A percentile compares a stretch with the other conserved stretches of the same genome.
Evolutionary conservation across 164 flowering plant genomes (phyloP).

Genomic region (Vitis labrusca): DNA sequence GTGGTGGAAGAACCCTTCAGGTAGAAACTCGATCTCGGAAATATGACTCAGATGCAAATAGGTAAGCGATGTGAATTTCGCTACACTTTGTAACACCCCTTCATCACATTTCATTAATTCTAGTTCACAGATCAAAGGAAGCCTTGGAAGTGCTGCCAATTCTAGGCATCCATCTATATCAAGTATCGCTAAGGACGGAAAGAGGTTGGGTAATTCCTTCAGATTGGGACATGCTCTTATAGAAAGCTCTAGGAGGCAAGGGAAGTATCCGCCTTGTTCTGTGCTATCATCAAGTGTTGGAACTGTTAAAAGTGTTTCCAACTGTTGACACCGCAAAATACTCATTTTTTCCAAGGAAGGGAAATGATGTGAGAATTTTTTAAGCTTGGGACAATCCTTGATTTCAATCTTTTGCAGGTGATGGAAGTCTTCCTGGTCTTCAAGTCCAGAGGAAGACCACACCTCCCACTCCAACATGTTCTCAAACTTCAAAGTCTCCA

Average conservation of each 20-base stretch:
- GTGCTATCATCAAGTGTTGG: not conserved
- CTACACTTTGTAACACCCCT: not conserved
- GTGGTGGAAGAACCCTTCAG: not conserved
- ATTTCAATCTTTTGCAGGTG: not conserved
- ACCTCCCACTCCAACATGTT: slow-evolving; percentile 25
- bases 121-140: slow-evolving; percentile 14
- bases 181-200: slow-evolving; percentile 7
- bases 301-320: not conserved
- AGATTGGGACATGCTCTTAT: slow-evolving; percentile 18
- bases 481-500: slow-evolving; percentile 24
- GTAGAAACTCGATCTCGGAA: not conserved
- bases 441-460: slow-evolving; percentile 21
- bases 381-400: slow-evolving; percentile 10
- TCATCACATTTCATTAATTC: slow-evolving; percentile 8
- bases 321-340: not conserved
- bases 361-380: slow-evolving; percentile 1
- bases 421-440: slow-evolving; percentile 1
- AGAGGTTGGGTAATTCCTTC: slow-evolving; percentile 1
- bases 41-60: slow-evolving; percentile 9
- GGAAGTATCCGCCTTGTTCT: slow-evolving; percentile 6
- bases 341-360: not conserved
- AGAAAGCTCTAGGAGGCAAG: slow-evolving; percentile 17
- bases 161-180: slow-evolving; percentile 9
- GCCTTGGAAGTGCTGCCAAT: slow-evolving; percentile 10
- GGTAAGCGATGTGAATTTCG: not conserved